Conservation (phyloP, 306 rosid species). For the Argentina anserina region DNA sequence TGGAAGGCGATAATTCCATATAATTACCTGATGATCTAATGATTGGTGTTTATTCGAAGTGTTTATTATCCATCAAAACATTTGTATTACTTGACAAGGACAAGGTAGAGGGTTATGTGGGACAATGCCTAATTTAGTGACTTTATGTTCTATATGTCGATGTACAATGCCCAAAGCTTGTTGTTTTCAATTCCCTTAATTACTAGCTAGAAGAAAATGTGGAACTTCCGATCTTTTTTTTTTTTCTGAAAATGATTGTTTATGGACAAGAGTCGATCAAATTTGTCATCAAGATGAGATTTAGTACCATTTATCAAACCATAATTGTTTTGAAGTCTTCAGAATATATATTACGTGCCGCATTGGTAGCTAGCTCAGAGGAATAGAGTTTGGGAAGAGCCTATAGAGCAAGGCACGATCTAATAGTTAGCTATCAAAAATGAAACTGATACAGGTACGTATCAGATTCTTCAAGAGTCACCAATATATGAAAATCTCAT, state of each 20-base stretch:
- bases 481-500: not conserved
- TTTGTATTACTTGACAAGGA: not conserved
- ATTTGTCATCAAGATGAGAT: not conserved
- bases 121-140: not conserved
- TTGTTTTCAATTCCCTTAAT: not conserved
- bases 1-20: not conserved
- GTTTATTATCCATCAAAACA: not conserved
- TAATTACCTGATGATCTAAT: not conserved
- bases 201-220: not conserved
- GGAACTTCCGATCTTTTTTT: too few species aligned
- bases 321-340: not conserved
- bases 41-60: too few species aligned
- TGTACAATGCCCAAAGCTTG: not conserved
- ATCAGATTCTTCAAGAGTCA: not conserved
- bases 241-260: slow-evolving; percentile 1
- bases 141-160: not conserved
- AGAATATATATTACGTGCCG: not conserved
- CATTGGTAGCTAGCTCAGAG: not conserved
- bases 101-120: too few species aligned
- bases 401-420: not conserved
- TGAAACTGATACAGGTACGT: not conserved
- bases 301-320: not conserved
- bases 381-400: not conserved
- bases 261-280: not conserved
- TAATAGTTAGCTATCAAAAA: not conserved